A percentile compares a stretch with the other conserved stretches of the same genome.
Conservation (phyloP, 495 filamentous ascomycete species). For the Penicillium tannophilum region DNA sequence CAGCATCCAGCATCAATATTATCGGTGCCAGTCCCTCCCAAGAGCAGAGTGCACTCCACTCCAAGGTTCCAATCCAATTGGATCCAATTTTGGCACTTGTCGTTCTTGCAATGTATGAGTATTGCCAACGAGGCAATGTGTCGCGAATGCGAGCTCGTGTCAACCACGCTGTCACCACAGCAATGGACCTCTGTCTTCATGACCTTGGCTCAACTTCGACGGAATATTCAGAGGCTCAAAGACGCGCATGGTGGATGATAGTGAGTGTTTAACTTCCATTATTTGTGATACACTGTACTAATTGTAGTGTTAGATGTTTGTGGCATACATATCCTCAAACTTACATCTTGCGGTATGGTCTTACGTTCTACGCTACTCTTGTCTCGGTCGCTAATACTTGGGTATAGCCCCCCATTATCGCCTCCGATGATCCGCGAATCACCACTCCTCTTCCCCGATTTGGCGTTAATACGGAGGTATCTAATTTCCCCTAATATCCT, state of each 20-base stretch:
- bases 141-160: conserved; percentile 53
- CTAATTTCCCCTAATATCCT: not conserved
- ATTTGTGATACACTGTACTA: conserved; percentile 31
- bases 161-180: conserved; percentile 48
- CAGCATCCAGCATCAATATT: conserved; percentile 22
- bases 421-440: conserved; percentile 47
- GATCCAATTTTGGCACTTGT: conserved; percentile 53
- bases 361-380: not conserved
- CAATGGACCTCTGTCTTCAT: conserved; percentile 50
- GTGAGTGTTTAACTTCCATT: conserved; percentile 28
- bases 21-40: conserved; percentile 38
- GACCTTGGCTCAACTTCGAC: conserved; percentile 31
- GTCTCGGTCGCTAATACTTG: not conserved
- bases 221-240: conserved; percentile 46
- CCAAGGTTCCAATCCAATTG: conserved; percentile 41
- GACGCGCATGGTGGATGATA: conserved; percentile 58
- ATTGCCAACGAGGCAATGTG: conserved; percentile 55
- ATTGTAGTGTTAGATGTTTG: conserved; percentile 35
- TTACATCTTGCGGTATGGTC: conserved; percentile 21
- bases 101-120: conserved; percentile 55
- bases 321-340: conserved; percentile 24
- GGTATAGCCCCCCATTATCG: conserved; percentile 44
- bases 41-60: conserved; percentile 42
- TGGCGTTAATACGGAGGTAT: conserved; percentile 44
- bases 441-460: conserved; percentile 49